These are phyloP conservation scores for Saprolegnia diclina DNA, from an alignment of 352 stramenopile species.

Conservation along the genomic window DNA sequence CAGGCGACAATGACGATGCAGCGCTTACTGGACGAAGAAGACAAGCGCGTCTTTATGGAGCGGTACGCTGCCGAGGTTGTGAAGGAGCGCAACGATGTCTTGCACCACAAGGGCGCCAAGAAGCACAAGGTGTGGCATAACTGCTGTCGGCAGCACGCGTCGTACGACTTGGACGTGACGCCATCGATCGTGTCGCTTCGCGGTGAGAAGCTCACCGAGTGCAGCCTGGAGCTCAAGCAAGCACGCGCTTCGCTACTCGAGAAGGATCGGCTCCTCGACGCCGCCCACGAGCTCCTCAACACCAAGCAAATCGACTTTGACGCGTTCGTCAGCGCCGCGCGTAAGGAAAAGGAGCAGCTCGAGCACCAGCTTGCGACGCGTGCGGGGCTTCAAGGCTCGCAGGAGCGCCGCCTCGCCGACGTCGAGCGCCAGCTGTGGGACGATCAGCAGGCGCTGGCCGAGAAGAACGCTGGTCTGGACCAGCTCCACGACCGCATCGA, in stretches of 20 bases:
- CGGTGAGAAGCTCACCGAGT: constrained; percentile 53
- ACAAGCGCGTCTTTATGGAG: constrained; percentile 78
- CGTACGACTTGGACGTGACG: constrained; percentile 53
- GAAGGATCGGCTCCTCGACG: constrained; percentile 10
- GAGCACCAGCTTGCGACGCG: neutral
- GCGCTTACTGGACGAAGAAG: constrained; percentile 45
- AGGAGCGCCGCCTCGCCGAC: neutral
- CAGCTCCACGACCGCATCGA: neutral
- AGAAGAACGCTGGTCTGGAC: neutral
- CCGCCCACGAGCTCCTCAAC: constrained; percentile 8
- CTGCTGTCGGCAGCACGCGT: constrained; percentile 76
- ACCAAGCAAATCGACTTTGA: constrained; percentile 24
- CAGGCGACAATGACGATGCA: constrained; percentile 50
- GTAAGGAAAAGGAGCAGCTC: constrained; percentile 10
- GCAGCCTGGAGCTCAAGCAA: constrained; percentile 9
- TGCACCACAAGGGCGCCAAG: constrained; percentile 46
- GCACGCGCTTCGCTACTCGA: neutral
- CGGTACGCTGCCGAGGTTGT: constrained; percentile 76
- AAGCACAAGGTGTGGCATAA: constrained; percentile 60
- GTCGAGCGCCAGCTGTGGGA: neutral
- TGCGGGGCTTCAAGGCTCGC: neutral
- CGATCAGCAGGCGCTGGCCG: neutral
- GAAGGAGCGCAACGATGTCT: constrained; percentile 76
- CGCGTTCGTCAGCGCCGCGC: neutral
- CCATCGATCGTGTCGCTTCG: constrained; percentile 69